These are phyloP conservation scores for Coniochaeta hoffmannii DNA, from an alignment of 2,329 filamentous ascomycete genomes.

Conservation along the genomic window DNA sequence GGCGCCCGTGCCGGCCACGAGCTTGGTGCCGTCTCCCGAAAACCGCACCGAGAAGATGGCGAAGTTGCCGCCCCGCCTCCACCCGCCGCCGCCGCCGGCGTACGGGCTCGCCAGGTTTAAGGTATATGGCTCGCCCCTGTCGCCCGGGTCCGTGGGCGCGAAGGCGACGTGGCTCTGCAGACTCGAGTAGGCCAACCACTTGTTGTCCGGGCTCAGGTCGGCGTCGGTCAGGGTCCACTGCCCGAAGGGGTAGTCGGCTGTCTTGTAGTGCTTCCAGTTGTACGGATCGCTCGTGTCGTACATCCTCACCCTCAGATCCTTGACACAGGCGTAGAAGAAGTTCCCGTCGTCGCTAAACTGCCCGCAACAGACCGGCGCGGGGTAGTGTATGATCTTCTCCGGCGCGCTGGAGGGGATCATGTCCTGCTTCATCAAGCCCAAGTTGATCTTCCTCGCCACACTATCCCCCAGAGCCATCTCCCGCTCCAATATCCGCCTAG, in stretches of 20 bases:
- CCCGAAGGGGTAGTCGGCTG: slow-evolving; percentile 74
- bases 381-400: slow-evolving; percentile 83
- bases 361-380: slow-evolving; percentile 82
- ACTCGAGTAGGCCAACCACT: slow-evolving; percentile 84
- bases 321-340: slow-evolving; percentile 88
- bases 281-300: slow-evolving; percentile 96
- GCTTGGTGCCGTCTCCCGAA: slow-evolving; percentile 81
- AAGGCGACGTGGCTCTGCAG: slow-evolving; percentile 80
- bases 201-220: slow-evolving; percentile 83
- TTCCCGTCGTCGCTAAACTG: slow-evolving; percentile 97
- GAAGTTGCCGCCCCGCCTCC: slow-evolving; percentile 32
- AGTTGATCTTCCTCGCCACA: slow-evolving; percentile 52
- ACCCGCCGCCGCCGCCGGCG: slow-evolving; percentile 9
- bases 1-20: slow-evolving; percentile 81
- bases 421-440: slow-evolving; percentile 58
- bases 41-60: slow-evolving; percentile 88
- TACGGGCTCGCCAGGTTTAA: slow-evolving; percentile 57
- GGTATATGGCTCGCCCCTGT: slow-evolving; percentile 69
- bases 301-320: slow-evolving; percentile 93
- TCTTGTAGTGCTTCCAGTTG: slow-evolving; percentile 94
- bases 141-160: slow-evolving; percentile 77
- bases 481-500: slow-evolving; percentile 67
- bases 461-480: slow-evolving; percentile 67
- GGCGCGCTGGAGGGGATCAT: slow-evolving; percentile 71
- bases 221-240: slow-evolving; percentile 97